Evolutionary conservation across 768 basidiomycete species (phyloP).

Genomic region (Collybiopsis luxurians): DNA sequence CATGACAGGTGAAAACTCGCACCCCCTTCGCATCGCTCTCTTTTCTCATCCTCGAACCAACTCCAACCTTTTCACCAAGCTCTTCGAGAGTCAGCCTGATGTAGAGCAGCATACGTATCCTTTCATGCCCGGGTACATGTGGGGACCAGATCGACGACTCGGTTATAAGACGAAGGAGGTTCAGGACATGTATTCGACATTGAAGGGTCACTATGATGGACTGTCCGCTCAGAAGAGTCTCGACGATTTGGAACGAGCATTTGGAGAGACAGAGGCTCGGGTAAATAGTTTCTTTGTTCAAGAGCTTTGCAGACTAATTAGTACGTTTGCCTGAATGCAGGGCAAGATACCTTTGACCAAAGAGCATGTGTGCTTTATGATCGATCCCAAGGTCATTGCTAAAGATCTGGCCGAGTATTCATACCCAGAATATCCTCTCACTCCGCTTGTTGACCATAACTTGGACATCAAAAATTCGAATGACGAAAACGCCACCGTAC

Average conservation of each 20-base stretch:
- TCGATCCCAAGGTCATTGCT: background rate
- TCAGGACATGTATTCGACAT: background rate
- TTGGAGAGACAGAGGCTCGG: constrained; percentile 2
- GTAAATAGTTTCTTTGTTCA: background rate
- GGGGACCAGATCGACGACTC: constrained; percentile 1
- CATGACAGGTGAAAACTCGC: background rate
- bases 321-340: background rate
- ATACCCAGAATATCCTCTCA: background rate
- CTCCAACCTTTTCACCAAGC: constrained; percentile 1
- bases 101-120: background rate
- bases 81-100: background rate
- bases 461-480: background rate
- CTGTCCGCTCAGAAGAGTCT: background rate
- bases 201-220: background rate
- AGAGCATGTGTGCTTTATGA: constrained; percentile 6
- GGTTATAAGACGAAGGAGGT: background rate
- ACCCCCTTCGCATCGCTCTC: background rate
- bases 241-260: background rate
- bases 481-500: background rate
- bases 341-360: constrained; percentile 3
- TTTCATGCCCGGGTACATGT: constrained; percentile 5
- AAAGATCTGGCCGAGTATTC: background rate
- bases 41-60: constrained; percentile 3
- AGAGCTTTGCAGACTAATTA: background rate
- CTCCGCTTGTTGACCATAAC: background rate